phyloP scores from a whole-genome alignment of 441 rosid genomes.

The Corymbia citriodora region DNA sequence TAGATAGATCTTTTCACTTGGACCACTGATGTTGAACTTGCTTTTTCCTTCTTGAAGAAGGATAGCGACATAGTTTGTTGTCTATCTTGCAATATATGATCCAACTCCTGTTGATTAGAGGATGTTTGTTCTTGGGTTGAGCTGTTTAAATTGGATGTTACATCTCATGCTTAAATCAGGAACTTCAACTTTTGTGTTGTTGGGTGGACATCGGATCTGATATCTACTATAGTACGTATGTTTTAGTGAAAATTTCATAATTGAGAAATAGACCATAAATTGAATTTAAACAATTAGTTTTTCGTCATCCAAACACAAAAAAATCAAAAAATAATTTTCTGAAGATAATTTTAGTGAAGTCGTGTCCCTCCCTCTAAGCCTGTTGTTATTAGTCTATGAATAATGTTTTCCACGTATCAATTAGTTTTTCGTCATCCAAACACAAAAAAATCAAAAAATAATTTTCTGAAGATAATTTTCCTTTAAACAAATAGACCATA shows the following conservation, averaged over 20 bases:
- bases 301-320: background rate
- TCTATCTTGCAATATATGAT: background rate
- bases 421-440: background rate
- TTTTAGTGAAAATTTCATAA: background rate
- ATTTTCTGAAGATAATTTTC: background rate
- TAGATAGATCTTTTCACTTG: background rate
- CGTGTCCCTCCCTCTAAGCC: background rate
- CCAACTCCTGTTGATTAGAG: too few species aligned
- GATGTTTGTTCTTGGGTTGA: background rate
- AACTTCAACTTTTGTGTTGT: background rate
- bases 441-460: background rate
- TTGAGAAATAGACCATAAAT: background rate
- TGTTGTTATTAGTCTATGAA: background rate
- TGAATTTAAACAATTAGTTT: background rate
- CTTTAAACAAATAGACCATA: background rate
- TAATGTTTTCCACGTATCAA: background rate
- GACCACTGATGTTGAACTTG: background rate
- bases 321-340: background rate
- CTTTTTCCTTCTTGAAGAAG: background rate
- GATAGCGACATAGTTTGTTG: background rate
- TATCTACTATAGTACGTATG: background rate
- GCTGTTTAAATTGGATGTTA: background rate
- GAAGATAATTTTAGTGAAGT: background rate
- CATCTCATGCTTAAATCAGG: background rate
- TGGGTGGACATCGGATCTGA: background rate